Evolutionary conservation across 345 rosid species (phyloP).

Genomic region (Rhizophora mangle): DNA sequence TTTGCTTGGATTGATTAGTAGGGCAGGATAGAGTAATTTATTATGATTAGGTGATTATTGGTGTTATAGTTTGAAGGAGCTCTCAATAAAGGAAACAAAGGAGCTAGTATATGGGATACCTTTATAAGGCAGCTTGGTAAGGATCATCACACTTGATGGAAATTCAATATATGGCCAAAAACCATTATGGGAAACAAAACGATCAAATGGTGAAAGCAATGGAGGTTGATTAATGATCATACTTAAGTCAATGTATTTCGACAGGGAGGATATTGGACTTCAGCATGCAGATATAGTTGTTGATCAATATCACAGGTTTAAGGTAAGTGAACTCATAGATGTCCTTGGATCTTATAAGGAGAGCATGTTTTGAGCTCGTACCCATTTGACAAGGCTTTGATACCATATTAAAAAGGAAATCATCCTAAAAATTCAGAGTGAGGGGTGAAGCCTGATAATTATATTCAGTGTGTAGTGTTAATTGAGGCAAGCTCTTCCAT

Average conservation of each 20-base stretch:
- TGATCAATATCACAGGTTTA: conserved; percentile 83
- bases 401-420: too few relatives aligned
- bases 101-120: conserved; percentile 85
- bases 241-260: conserved; percentile 2
- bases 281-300: conserved; percentile 91
- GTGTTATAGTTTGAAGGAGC: conserved; percentile 81
- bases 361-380: too few relatives aligned
- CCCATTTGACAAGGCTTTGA: too few relatives aligned
- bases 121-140: conserved; percentile 73
- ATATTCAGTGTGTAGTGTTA: too few relatives aligned
- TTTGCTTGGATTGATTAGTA: too few relatives aligned
- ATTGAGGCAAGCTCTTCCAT: too few relatives aligned
- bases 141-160: background rate
- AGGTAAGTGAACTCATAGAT: conserved; percentile 36
- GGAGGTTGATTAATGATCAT: background rate
- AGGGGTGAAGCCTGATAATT: too few relatives aligned
- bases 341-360: background rate
- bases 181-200: background rate
- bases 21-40: background rate
- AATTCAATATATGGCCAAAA: background rate
- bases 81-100: conserved; percentile 83
- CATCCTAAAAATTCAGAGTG: too few relatives aligned
- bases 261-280: conserved; percentile 84
- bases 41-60: background rate
- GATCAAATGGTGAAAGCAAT: background rate